A percentile compares a stretch with the other conserved stretches of the same genome.
Conservation (phyloP, 139 green algal genomes). For the Chlorella sorokiniana region DNA sequence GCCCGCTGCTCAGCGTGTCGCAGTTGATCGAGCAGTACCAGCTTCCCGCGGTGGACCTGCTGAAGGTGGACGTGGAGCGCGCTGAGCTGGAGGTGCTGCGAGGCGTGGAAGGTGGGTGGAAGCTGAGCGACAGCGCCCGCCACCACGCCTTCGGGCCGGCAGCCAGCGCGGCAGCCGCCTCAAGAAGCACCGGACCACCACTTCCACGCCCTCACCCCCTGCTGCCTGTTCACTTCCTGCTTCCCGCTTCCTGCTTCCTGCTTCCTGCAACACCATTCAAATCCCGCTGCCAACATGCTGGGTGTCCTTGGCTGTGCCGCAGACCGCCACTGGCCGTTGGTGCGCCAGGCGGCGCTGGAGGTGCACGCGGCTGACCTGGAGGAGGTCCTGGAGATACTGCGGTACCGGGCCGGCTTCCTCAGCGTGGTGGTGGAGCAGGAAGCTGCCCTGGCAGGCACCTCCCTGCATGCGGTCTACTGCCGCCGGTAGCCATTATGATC, state of each 20-base stretch:
- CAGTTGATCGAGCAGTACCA: background rate
- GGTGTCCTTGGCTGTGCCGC: background rate
- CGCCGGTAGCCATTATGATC: background rate
- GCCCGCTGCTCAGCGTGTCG: conserved; percentile 5
- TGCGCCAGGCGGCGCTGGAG: conserved; percentile 12
- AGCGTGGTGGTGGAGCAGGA: conserved; percentile 18
- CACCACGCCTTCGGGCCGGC: background rate
- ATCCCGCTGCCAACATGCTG: background rate
- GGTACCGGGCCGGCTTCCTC: background rate
- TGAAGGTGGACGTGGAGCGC: conserved; percentile 9
- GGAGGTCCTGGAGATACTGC: background rate
- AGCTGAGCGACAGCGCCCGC: background rate
- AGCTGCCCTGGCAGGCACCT: background rate
- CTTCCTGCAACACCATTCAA: no score
- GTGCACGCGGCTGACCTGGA: conserved; percentile 1
- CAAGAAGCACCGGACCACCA: no score
- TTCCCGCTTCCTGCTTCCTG: background rate
- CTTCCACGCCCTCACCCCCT: background rate
- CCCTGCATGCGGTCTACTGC: background rate
- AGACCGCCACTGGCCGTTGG: conserved; percentile 18
- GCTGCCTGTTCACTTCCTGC: background rate
- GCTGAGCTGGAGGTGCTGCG: conserved; percentile 15
- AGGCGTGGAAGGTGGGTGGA: conserved; percentile 10
- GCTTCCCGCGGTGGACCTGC: background rate
- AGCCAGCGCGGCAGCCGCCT: background rate